Conservation (phyloP, 257 asterid species). For the Solanum pinnatisectum region DNA sequence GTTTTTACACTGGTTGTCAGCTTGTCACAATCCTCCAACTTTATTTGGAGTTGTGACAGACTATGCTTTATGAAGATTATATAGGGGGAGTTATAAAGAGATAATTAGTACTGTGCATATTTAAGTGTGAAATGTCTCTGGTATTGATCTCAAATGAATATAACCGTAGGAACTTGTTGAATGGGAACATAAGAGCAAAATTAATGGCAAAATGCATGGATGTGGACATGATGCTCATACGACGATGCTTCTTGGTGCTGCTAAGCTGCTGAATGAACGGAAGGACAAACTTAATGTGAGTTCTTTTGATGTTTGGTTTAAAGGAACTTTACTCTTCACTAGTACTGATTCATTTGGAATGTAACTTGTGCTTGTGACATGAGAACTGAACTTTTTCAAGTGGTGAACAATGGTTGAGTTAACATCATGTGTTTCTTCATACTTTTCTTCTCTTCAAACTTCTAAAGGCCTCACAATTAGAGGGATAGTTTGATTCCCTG, state of each 20-base stretch:
- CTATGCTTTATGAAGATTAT: neutral
- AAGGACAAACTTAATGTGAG: conserved; percentile 60
- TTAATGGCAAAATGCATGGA: conserved; percentile 79
- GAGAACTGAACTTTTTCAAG: neutral
- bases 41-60: neutral
- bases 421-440: neutral
- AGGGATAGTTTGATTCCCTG: neutral
- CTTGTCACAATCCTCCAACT: neutral
- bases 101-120: neutral
- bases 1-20: neutral
- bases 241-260: conserved; percentile 90
- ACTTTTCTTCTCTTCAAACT: neutral
- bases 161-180: conserved; percentile 59
- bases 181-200: conserved; percentile 89
- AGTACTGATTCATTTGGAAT: neutral
- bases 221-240: conserved; percentile 98
- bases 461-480: neutral
- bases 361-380: neutral
- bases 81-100: neutral
- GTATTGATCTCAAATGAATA: neutral
- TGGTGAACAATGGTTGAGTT: neutral
- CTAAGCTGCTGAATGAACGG: conserved; percentile 62
- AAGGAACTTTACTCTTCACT: neutral
- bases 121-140: neutral
- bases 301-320: neutral